phyloP scores from a whole-genome alignment of 2,329 filamentous ascomycete species.

The Aspergillus costaricaensis region DNA sequence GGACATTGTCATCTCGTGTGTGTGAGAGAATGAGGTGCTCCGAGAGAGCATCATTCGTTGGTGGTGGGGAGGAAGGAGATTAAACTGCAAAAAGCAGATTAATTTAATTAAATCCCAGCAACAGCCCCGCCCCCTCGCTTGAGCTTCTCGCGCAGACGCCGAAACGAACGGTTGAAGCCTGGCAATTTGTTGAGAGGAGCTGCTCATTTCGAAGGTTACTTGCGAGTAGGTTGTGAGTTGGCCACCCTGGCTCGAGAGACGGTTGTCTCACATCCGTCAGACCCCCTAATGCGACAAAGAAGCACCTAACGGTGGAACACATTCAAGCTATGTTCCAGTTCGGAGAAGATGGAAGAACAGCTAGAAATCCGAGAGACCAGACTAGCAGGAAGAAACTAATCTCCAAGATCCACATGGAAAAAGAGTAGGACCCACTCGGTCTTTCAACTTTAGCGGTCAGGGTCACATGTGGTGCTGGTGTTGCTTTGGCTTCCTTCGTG shows the following conservation, averaged over 20 bases:
- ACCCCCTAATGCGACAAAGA: not conserved
- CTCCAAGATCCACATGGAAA: too few species aligned
- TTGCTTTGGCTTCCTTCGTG: too few species aligned
- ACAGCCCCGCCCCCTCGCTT: slow-evolving; percentile 9
- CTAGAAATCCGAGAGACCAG: not conserved
- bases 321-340: not conserved
- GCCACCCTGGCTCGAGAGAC: not conserved
- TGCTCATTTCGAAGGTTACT: not conserved
- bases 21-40: not conserved
- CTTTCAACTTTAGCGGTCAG: too few species aligned
- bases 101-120: slow-evolving; percentile 2
- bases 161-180: not conserved
- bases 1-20: too few species aligned
- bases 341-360: not conserved
- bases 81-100: slow-evolving; percentile 5
- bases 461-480: too few species aligned
- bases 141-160: not conserved
- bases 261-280: not conserved
- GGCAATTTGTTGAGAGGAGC: not conserved
- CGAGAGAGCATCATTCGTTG: not conserved
- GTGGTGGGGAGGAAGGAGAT: slow-evolving; percentile 9
- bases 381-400: too few species aligned
- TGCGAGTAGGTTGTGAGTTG: not conserved
- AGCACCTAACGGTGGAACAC: too few species aligned
- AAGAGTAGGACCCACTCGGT: too few species aligned